Evolutionary conservation across 805 yeast genomes (phyloP), one percentile per base, ranked within the genome.

Genomic region (Saturnispora gosingensis): DNA sequence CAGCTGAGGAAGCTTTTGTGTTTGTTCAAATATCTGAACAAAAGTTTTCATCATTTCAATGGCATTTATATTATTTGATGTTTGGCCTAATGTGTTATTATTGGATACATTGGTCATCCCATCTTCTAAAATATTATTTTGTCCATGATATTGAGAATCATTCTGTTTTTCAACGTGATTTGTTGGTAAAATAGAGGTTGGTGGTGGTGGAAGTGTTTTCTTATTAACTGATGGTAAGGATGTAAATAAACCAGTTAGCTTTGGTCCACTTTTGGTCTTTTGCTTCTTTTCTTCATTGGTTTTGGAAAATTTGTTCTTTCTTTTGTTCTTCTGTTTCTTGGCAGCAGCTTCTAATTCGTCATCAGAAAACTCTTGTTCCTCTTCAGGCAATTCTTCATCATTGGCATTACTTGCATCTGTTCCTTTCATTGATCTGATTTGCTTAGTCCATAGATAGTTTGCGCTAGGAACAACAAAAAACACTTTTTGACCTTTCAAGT

Each of bases 361-460:
- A 65, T 93, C 98, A 1, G 97, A 87, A 58, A 83, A 91, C 63
- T 91, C 98, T 65, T 88, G 95, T 65, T 93, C 98, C 30, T 86
- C 95, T 58, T 82, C 89, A 0, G 96, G 88, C 30, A 91, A 68
- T 61, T 93, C 99, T 68, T 93, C 98, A 66, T 93, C 99, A 64
- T 88, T 85, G 65, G 88, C 83, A 60, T 93, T 93, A 61, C 95
- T 85, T 0, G 99, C 99, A 70, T 93, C 99, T 1, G 89, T 83
- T 24, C 98, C 99, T 61, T 84, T 90, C 18, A 82, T 53, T 22
- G 75, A 70, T 59, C 81, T 86, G 51, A 90, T 75, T 24, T 78
- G 69, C 48, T 84, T 85, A 0, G 98, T 91, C 56, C 82, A 80
- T 8, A 85, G 72, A 67, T 89, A 91, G 50, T 84, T 77, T 0